Conservation (phyloP, 2,329 filamentous ascomycete genomes). For the Fusarium sublunatum region DNA sequence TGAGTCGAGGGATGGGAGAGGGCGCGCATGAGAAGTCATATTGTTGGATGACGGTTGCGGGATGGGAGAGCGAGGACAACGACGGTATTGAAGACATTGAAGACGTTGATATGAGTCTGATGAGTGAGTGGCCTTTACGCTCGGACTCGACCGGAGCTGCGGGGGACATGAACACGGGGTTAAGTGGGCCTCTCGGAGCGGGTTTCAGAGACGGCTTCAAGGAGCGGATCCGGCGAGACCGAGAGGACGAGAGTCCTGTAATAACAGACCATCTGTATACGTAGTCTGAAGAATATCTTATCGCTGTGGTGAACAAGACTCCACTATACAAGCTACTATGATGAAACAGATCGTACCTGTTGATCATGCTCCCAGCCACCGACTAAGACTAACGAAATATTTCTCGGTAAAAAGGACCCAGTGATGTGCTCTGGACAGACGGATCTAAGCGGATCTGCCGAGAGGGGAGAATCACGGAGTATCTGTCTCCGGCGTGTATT, state of each 20-base stretch:
- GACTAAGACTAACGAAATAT: not conserved
- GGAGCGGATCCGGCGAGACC: slow-evolving; percentile 9
- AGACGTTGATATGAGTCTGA: slow-evolving; percentile 16
- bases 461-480: slow-evolving; percentile 2
- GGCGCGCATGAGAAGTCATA: slow-evolving; percentile 63
- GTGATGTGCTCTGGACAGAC: slow-evolving; percentile 2
- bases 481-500: not conserved
- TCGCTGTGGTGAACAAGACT: not conserved
- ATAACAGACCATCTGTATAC: slow-evolving; percentile 12
- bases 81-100: slow-evolving; percentile 3
- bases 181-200: slow-evolving; percentile 20
- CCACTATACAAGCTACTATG: not conserved
- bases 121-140: slow-evolving; percentile 22
- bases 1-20: slow-evolving; percentile 46
- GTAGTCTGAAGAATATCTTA: slow-evolving; percentile 1
- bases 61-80: slow-evolving; percentile 19
- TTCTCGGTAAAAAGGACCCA: not conserved
- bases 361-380: slow-evolving; percentile 35
- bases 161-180: slow-evolving; percentile 19
- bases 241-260: slow-evolving; percentile 22
- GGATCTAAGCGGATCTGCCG: slow-evolving; percentile 11
- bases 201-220: slow-evolving; percentile 14
- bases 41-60: slow-evolving; percentile 61
- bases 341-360: slow-evolving; percentile 30
- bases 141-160: slow-evolving; percentile 15